A percentile compares a stretch with the other conserved stretches of the same genome.
Conservation (phyloP, 352 stramenopile genomes). For the Phytophthora meadii region DNA sequence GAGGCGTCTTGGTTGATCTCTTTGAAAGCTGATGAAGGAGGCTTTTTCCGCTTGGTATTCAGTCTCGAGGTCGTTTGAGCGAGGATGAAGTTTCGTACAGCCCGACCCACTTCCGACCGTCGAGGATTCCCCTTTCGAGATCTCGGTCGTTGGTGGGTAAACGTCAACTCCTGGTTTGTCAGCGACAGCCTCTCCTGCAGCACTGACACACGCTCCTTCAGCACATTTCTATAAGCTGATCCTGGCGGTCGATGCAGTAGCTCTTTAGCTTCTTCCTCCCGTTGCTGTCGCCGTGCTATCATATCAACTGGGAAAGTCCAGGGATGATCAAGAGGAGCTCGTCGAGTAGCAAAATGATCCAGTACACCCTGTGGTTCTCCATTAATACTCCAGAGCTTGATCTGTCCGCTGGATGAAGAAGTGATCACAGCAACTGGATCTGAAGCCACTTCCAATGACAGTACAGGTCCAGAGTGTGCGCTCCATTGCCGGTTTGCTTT, state of each 20-base stretch:
- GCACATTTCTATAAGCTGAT: constrained; percentile 23
- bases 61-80: constrained; percentile 30
- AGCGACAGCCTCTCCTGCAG: constrained; percentile 61
- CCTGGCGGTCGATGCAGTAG: constrained; percentile 41
- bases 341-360: constrained; percentile 73
- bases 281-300: constrained; percentile 36
- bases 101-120: constrained; percentile 45
- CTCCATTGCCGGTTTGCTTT: constrained; percentile 40
- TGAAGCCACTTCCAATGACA: constrained; percentile 47
- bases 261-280: constrained; percentile 49
- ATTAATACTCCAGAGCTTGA: constrained; percentile 65
- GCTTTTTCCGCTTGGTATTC: constrained; percentile 4
- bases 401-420: constrained; percentile 55
- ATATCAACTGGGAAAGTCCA: constrained; percentile 75
- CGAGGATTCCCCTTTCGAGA: constrained; percentile 27
- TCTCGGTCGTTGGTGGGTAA: constrained; percentile 11
- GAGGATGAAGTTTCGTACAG: constrained; percentile 57
- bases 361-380: constrained; percentile 55
- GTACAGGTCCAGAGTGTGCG: constrained; percentile 43
- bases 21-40: constrained; percentile 24
- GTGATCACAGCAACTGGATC: constrained; percentile 58
- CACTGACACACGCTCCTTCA: constrained; percentile 48
- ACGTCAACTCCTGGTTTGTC: constrained; percentile 37
- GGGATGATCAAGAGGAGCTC: constrained; percentile 45
- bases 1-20: constrained; percentile 30